Conservation (phyloP, 108 stramenopile species). For the Licmophora abbreviata region DNA sequence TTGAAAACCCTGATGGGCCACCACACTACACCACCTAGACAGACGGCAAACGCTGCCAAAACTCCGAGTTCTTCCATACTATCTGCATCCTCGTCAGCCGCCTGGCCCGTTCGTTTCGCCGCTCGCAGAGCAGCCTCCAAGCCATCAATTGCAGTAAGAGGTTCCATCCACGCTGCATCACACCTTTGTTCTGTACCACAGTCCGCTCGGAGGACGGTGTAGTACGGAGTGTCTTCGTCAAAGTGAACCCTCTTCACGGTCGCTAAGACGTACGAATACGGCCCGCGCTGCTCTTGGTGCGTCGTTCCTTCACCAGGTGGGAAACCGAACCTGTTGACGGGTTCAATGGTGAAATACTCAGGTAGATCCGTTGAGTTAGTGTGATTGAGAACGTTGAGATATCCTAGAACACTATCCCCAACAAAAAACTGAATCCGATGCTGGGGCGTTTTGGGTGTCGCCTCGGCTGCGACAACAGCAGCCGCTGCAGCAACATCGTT, state of each 20-base stretch:
- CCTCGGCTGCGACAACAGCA: constrained; percentile 25
- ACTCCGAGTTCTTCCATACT: constrained; percentile 14
- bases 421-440: constrained; percentile 20
- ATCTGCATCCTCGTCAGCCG: constrained; percentile 7
- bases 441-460: constrained; percentile 4
- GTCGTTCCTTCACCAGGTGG: constrained; percentile 43
- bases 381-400: constrained; percentile 37
- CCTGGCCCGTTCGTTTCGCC: constrained; percentile 15
- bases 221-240: constrained; percentile 60
- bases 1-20: constrained; percentile 10
- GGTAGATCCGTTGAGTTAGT: constrained; percentile 24
- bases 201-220: constrained; percentile 61
- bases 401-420: constrained; percentile 32
- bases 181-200: constrained; percentile 49
- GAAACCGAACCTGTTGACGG: constrained; percentile 54
- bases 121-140: constrained; percentile 20
- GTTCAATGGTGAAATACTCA: constrained; percentile 25
- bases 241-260: constrained; percentile 58
- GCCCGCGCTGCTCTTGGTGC: constrained; percentile 44
- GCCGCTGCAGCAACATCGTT: constrained; percentile 34
- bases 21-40: constrained; percentile 1
- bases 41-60: constrained; percentile 6
- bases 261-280: constrained; percentile 54
- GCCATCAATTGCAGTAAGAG: constrained; percentile 4
- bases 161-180: constrained; percentile 32